Conservation (phyloP, 1,139 yeast species). For the Lodderomyces pseudojiufengensis region DNA sequence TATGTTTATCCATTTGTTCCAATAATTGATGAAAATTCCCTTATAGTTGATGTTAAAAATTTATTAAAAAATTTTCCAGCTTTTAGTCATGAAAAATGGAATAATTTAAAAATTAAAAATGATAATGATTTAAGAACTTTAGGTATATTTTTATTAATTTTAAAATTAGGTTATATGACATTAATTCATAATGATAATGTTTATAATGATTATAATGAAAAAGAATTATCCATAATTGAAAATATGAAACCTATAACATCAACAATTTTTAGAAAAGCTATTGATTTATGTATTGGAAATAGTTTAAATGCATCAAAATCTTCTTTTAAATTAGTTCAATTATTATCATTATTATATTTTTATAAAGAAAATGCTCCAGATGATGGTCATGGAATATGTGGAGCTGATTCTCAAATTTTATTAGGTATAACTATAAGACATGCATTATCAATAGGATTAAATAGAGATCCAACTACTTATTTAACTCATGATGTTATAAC, state of each 20-base stretch:
- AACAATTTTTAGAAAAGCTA: slow-evolving; percentile 23
- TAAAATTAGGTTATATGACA: slow-evolving; percentile 39
- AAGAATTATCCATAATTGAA: slow-evolving; percentile 27
- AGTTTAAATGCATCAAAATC: slow-evolving; percentile 27
- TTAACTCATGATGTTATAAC: slow-evolving; percentile 29
- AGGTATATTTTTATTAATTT: slow-evolving; percentile 31
- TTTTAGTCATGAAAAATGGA: slow-evolving; percentile 19
- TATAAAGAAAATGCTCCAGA: slow-evolving; percentile 40
- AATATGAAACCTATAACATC: slow-evolving; percentile 26
- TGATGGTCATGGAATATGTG: slow-evolving; percentile 44
- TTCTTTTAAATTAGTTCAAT: slow-evolving; percentile 33
- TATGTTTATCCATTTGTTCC: slow-evolving; percentile 42
- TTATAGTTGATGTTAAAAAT: slow-evolving; percentile 24
- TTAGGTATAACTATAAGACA: slow-evolving; percentile 38
- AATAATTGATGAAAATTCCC: slow-evolving; percentile 29
- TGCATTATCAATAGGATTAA: slow-evolving; percentile 42
- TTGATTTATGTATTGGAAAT: slow-evolving; percentile 33
- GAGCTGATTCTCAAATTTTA: slow-evolving; percentile 39
- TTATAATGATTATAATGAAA: slow-evolving; percentile 25
- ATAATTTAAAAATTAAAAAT: slow-evolving; percentile 23
- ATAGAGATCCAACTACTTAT: slow-evolving; percentile 40
- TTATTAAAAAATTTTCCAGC: slow-evolving; percentile 29
- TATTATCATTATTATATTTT: slow-evolving; percentile 30
- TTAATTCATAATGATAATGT: slow-evolving; percentile 35
- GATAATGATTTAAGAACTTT: slow-evolving; percentile 32